Base-by-base conservation (phyloP, 2,329 filamentous ascomycete species). In the Penicillium sp. region DNA sequence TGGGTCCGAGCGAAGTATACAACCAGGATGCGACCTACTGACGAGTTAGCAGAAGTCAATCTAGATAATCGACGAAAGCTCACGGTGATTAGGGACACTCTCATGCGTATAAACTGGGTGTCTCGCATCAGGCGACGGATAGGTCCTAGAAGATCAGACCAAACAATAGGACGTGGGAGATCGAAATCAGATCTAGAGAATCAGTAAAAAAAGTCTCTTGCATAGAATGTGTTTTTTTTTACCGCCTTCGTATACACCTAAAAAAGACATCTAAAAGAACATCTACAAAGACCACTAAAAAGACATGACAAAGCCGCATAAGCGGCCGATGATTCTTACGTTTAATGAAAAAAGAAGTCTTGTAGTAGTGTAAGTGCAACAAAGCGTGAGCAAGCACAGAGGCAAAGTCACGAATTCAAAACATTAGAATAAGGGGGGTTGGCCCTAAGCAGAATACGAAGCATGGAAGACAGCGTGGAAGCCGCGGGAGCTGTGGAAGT, bases 301-400 rank as follows among this genome's bases (percentile, higher is more conserved):
- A n/a, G n/a, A n/a, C n/a, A n/a, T n/a, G n/a, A n/a, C n/a, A n/a
- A n/a, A n/a, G n/a, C n/a, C n/a, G n/a, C n/a, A n/a, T n/a, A n/a
- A n/a, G n/a, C n/a, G n/a, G n/a, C n/a, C n/a, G n/a, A n/a, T n/a
- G n/a, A n/a, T n/a, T n/a, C n/a, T n/a, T n/a, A n/a, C n/a, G n/a
- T 68, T 79, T 77, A 84, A 86, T 83, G 84, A 84, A 84, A 76
- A 44, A 44, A 75, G 13, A 9, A 10, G 69, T 89, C 83, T 87
- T 87, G 80, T 88, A 81, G 79, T 82, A 89, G 87, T 89, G 87
- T 86, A 83, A 87, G 83, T 89, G 85, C 75, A 71, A 73, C 70
- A 68, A 72, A 73, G 74, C 82, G 82, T 88, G 81, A 78, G 86
- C 87, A 89, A 89, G 87, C 86, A 81, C 85, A 89, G 86, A 83